Base-by-base conservation (phyloP, 306 rosid species). In the Gastrolobium bilobum region DNA sequence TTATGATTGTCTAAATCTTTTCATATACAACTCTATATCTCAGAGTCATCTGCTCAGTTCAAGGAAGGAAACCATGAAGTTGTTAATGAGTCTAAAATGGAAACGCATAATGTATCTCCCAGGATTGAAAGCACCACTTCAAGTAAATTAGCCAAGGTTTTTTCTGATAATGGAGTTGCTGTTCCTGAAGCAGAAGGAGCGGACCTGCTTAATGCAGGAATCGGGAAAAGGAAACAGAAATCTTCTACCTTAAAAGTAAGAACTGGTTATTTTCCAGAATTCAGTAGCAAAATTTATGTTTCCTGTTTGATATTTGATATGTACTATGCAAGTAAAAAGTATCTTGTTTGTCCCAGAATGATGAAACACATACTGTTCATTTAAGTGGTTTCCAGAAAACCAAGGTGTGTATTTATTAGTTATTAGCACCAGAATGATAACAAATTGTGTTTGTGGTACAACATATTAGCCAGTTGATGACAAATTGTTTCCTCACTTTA, bases 211-310 rank as follows among this genome's bases (percentile, higher is more conserved):
- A 83, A 57, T 65, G 51, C 78, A 58, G 90, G 95, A 73, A 75
- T 74, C 59, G 86, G 85, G 59, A 92, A 87, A 82, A 86, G 90
- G 82, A 94, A 88, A 79, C 93, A 78, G 77, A 88, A 85, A 81
- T 69, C 86, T 2, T 54, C 67, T 13, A 83, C 91, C 63, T 65
- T 71, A 52, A 89, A 89, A 75, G 95, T 87, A 84, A 73, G 93
- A 76, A 79, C 60, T 58, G 35, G 66, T 81, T 56, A 70, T 50
- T 56, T 68, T 80, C 63, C 46, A 46, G 50, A 31, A 48, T 48
- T 44, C 54, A 62, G 65, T 67, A 71, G 76, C 33, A 44, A 75
- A 8, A 4, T 48, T 70, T 43, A 29, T 53, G 50, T 83, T 43
- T 80, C 68, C 76, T 73, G 70, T 84, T 52, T 72, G 37, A 81